Evolutionary conservation across 768 basidiomycete species (phyloP).

Genomic region (Rhodotorula paludigena): DNA sequence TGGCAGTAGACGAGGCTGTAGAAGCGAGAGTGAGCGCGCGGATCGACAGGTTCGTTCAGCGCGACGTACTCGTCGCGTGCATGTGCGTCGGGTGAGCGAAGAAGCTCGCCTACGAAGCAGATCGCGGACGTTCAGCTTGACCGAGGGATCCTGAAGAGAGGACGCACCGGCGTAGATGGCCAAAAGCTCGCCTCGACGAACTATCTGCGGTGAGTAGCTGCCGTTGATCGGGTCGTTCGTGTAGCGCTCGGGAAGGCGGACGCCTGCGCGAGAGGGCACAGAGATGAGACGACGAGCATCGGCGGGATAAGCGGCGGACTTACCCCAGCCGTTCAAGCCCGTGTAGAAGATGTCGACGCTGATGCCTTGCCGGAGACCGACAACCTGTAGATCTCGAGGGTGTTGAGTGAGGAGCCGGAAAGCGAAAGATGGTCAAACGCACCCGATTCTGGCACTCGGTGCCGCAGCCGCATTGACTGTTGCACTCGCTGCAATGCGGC

Average conservation of each 20-base stretch:
- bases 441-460: slow-evolving; percentile 21
- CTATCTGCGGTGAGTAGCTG: not conserved
- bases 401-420: too few relatives aligned
- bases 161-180: slow-evolving; percentile 18
- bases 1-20: not conserved
- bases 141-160: not conserved
- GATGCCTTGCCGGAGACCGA: not conserved
- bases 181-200: slow-evolving; percentile 14
- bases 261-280: not conserved
- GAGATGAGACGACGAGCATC: too few relatives aligned
- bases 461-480: slow-evolving; percentile 32
- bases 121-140: not conserved
- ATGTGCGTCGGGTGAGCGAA: not conserved
- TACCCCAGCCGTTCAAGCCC: slow-evolving; percentile 17
- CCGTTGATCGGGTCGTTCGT: not conserved
- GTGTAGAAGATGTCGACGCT: slow-evolving; percentile 21
- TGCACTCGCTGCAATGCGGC: slow-evolving; percentile 27
- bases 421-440: not conserved
- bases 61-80: not conserved
- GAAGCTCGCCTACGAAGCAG: slow-evolving; percentile 15
- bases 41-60: too few relatives aligned
- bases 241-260: not conserved
- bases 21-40: not conserved
- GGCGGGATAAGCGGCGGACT: not conserved
- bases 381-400: too few relatives aligned